Evolutionary conservation across 768 basidiomycete genomes (phyloP).

Genomic region (Pisolithus tinctorius): DNA sequence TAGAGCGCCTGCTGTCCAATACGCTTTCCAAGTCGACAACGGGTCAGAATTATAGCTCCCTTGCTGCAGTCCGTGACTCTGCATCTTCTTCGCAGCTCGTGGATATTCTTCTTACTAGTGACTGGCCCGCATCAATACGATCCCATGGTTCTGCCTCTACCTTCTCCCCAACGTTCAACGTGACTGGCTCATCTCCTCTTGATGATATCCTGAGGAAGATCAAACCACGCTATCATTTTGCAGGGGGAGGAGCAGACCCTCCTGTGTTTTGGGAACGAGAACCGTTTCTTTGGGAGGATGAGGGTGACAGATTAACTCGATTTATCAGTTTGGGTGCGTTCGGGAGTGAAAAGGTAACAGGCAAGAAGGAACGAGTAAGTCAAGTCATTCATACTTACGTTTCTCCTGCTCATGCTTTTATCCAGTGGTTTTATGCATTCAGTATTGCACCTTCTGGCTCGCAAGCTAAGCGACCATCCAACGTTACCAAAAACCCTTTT

Average conservation of each 20-base stretch:
- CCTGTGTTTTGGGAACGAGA: slow-evolving; percentile 93
- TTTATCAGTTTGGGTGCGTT: slow-evolving; percentile 89
- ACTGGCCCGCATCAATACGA: slow-evolving; percentile 65
- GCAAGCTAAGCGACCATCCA: slow-evolving; percentile 42
- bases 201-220: slow-evolving; percentile 58
- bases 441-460: slow-evolving; percentile 57
- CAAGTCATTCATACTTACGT: neutral
- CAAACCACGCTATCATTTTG: slow-evolving; percentile 87
- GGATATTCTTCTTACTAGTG: slow-evolving; percentile 78
- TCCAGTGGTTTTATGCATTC: slow-evolving; percentile 97
- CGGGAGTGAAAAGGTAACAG: slow-evolving; percentile 49
- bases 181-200: slow-evolving; percentile 47
- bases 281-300: slow-evolving; percentile 80
- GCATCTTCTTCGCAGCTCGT: slow-evolving; percentile 57
- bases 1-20: slow-evolving; percentile 68
- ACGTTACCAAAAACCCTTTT: slow-evolving; percentile 71
- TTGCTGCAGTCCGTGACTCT: slow-evolving; percentile 61
- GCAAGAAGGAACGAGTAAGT: slow-evolving; percentile 83
- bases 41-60: slow-evolving; percentile 51
- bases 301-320: slow-evolving; percentile 53
- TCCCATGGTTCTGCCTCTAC: slow-evolving; percentile 51
- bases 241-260: slow-evolving; percentile 53
- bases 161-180: slow-evolving; percentile 36
- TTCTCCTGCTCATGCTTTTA: slow-evolving; percentile 3
- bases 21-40: slow-evolving; percentile 46